Conservation (phyloP, 768 basidiomycete species). For the Pholiota conissans region DNA sequence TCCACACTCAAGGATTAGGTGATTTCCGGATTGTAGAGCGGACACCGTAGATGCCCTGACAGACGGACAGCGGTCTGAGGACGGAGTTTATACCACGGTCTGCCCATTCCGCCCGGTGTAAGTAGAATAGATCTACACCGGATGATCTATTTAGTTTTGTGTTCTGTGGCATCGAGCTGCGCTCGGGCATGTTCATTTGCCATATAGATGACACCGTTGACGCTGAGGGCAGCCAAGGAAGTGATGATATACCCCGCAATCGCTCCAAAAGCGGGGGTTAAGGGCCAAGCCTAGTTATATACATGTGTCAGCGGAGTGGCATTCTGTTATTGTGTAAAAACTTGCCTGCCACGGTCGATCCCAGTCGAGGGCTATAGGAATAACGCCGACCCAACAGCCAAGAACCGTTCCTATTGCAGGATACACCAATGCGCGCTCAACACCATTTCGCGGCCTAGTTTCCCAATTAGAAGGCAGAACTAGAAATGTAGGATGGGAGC, state of each 20-base stretch:
- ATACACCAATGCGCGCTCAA: conserved; percentile 80
- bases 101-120: neutral
- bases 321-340: conserved; percentile 9
- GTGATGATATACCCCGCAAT: conserved; percentile 66
- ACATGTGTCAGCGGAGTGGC: conserved; percentile 5
- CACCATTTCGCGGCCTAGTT: conserved; percentile 54
- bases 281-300: conserved; percentile 69
- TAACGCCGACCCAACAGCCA: conserved; percentile 79
- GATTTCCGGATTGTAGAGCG: conserved; percentile 57
- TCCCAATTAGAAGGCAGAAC: conserved; percentile 5
- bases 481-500: neutral
- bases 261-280: conserved; percentile 75
- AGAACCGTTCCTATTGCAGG: conserved; percentile 70
- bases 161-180: conserved; percentile 13
- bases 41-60: conserved; percentile 13
- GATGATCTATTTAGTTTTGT: conserved; percentile 13
- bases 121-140: conserved; percentile 14
- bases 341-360: conserved; percentile 95
- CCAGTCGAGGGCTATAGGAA: conserved; percentile 94
- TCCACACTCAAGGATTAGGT: conserved; percentile 77
- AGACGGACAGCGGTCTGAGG: neutral
- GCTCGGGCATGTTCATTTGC: conserved; percentile 34
- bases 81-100: conserved; percentile 3
- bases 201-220: conserved; percentile 38
- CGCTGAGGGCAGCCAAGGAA: conserved; percentile 52